Base-by-base conservation (phyloP, 2,329 filamentous ascomycete genomes). In the Sporothrix variecibatus region DNA sequence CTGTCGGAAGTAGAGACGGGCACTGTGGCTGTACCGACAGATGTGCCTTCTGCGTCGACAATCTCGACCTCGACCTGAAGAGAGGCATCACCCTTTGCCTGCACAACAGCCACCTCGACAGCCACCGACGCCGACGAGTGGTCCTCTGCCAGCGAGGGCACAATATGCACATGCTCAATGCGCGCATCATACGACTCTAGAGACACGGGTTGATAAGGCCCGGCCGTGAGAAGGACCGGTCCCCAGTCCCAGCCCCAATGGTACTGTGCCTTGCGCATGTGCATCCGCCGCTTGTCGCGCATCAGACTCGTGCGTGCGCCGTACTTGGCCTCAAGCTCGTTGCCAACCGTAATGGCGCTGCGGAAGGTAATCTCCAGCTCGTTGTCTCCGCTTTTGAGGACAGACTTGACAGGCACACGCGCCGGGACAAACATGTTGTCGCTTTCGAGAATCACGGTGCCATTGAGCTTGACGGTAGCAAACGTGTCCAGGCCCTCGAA, bases 401-500 rank as follows among this genome's bases (percentile, higher is more conserved):
- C 68, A 0, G 82, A 80, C 0, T 82, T 80, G 0, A 95, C 88
- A 75, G 94, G 89, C 2, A 94, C 87, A 4, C 92, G 86, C 78
- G 94, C 87, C 0, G 91, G 90, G 4, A 91, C 84, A 79, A 95
- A 95, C 93, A 95, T 95, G 81, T 94, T 95, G 73, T 94, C 90
- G 17, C 88, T 89, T 80, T 91, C 86, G 3, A 95, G 84, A 46
- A 95, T 90, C 2, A 85, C 84, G 9, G 86, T 82, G n/a, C 90
- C 91, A 77, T 95, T 93, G 28, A 96, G 84, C 56, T 86, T 83
- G 49, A 94, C 92, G 0, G 87, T 91, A 1, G 93, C 93, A 82
- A 92, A 94, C 0, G 93, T 95, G 80, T 96, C 93, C 68, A 96
- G 85, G 0, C 93, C 93, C 75, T 94, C 91, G 79, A 95, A 94